These are phyloP conservation scores for Botrytis elliptica DNA, from an alignment of 2,329 filamentous ascomycete genomes.

Conservation along the genomic window DNA sequence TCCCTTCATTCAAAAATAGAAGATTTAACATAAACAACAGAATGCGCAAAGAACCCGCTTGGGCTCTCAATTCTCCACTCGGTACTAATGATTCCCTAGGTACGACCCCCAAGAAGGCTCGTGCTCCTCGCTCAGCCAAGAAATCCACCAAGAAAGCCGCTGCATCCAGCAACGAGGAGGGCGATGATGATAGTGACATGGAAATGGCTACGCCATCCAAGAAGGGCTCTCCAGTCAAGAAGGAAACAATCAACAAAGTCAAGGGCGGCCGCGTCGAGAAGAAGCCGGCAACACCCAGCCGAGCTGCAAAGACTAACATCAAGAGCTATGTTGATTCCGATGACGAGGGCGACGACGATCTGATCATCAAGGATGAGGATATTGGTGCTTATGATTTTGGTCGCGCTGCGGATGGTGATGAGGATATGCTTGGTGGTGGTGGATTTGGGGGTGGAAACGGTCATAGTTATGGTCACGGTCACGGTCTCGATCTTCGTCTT, in stretches of 20 bases:
- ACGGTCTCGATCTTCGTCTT: background rate
- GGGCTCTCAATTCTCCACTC: slow-evolving; percentile 26
- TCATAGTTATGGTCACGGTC: background rate
- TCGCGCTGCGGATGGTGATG: background rate
- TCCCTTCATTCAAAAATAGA: background rate
- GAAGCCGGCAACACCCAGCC: background rate
- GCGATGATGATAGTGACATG: slow-evolving; percentile 21
- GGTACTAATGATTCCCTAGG: slow-evolving; percentile 24
- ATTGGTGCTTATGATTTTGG: background rate
- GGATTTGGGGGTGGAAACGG: background rate
- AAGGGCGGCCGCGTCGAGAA: slow-evolving; percentile 30
- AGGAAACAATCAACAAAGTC: slow-evolving; percentile 28
- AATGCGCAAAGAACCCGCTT: slow-evolving; percentile 30
- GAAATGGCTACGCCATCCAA: slow-evolving; percentile 23
- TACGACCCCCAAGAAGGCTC: slow-evolving; percentile 14
- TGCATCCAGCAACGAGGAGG: slow-evolving; percentile 14
- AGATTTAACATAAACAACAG: slow-evolving; percentile 1
- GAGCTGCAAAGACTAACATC: background rate
- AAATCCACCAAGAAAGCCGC: slow-evolving; percentile 12
- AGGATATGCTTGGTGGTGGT: slow-evolving; percentile 1
- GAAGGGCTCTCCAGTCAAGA: slow-evolving; percentile 26
- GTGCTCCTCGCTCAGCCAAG: background rate
- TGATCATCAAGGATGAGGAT: slow-evolving; percentile 12
- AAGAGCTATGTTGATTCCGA: slow-evolving; percentile 18
- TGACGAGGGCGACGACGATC: slow-evolving; percentile 22